phyloP scores from a whole-genome alignment of 225 moss, liverwort and hornwort species.

The Polytrichum commune region DNA sequence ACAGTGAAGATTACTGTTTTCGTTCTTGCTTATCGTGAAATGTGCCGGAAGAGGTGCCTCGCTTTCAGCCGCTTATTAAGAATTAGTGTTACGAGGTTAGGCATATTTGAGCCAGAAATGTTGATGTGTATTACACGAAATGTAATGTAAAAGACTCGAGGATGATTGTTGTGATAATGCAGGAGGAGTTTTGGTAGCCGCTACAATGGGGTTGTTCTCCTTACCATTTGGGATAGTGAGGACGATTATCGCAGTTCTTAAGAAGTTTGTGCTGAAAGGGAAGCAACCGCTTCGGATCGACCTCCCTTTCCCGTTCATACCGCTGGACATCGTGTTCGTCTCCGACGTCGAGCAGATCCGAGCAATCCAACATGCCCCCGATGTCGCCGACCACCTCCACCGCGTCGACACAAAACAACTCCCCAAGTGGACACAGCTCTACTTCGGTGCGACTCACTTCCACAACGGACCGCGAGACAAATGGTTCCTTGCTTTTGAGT shows the following conservation, averaged over 20 bases:
- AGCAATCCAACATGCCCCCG: conserved; percentile 2
- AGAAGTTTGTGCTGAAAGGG: conserved; percentile 10
- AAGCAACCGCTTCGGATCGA: conserved; percentile 34
- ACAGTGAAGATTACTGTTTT: too few species aligned
- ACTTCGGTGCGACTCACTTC: conserved; percentile 23
- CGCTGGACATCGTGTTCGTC: conserved; percentile 21
- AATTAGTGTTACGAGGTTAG: background rate
- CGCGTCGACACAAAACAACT: conserved; percentile 13
- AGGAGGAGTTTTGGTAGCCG: background rate
- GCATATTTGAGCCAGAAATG: background rate
- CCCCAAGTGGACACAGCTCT: conserved; percentile 21
- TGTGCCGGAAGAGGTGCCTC: too few species aligned
- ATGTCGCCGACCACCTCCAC: conserved; percentile 15
- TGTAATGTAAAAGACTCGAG: background rate
- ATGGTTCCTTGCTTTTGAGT: conserved; percentile 31
- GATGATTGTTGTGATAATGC: background rate
- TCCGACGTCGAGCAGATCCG: conserved; percentile 22
- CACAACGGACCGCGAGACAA: conserved; percentile 27
- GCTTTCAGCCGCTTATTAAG: too few species aligned
- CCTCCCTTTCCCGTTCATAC: conserved; percentile 29
- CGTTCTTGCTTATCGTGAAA: too few species aligned
- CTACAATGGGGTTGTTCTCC: conserved; percentile 23
- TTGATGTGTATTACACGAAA: background rate
- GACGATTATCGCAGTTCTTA: conserved; percentile 17
- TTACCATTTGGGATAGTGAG: conserved; percentile 21